A percentile compares a stretch with the other conserved stretches of the same genome.
These are phyloP conservation scores for Cordyceps fumosorosea DNA, from an alignment of 2,329 filamentous ascomycete species.

Conservation along the genomic window DNA sequence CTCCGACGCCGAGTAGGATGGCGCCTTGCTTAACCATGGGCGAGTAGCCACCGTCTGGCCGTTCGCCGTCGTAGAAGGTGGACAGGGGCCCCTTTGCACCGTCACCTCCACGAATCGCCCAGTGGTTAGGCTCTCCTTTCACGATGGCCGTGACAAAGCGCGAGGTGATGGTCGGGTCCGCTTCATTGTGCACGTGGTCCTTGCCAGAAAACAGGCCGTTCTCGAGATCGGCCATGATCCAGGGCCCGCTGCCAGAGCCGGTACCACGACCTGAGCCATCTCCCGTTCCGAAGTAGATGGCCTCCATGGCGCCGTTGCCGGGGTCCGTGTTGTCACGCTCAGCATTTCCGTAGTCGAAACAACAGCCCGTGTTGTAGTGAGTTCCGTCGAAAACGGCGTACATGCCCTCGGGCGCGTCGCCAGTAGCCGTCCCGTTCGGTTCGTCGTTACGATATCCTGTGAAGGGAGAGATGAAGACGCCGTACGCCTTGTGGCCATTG, in stretches of 20 bases:
- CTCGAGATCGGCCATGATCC: conserved; percentile 65
- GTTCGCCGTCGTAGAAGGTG: conserved; percentile 52
- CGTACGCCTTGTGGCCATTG: conserved; percentile 56
- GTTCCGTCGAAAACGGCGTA: conserved; percentile 55
- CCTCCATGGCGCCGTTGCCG: conserved; percentile 61
- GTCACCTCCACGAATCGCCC: conserved; percentile 55
- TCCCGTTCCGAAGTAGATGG: conserved; percentile 56
- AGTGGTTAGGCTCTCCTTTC: conserved; percentile 50
- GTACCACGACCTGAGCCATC: conserved; percentile 42
- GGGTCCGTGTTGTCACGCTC: conserved; percentile 46
- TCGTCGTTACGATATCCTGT: conserved; percentile 58
- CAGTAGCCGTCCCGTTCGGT: conserved; percentile 44
- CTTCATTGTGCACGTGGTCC: conserved; percentile 39
- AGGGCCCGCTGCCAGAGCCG: conserved; percentile 54
- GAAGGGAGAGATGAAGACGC: conserved; percentile 55
- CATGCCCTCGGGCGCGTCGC: conserved; percentile 51
- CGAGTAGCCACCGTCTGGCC: conserved; percentile 51
- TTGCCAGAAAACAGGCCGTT: conserved; percentile 59
- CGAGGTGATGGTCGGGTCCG: conserved; percentile 43
- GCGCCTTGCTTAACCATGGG: conserved; percentile 61
- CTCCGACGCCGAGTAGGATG: conserved; percentile 60
- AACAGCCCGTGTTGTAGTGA: conserved; percentile 53
- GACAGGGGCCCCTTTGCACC: conserved; percentile 47
- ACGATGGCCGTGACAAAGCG: conserved; percentile 52
- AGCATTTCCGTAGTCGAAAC: conserved; percentile 52